Conservation (phyloP, 1,284 basidiomycete species). For the Uromyces viciae-fabae region DNA sequence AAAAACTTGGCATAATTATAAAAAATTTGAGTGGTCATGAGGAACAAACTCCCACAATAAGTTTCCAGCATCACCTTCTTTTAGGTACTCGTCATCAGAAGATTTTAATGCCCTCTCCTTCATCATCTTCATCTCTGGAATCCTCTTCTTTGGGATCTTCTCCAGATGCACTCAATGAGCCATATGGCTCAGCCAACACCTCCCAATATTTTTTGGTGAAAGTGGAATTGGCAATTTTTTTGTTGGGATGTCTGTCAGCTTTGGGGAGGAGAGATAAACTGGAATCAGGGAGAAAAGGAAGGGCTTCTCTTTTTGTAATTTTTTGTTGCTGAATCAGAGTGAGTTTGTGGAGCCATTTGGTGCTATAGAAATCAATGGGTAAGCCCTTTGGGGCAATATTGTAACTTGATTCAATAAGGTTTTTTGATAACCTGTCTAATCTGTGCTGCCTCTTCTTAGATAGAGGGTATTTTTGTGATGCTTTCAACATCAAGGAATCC, state of each 20-base stretch:
- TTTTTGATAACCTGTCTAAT: not conserved
- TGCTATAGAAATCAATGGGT: constrained; percentile 27
- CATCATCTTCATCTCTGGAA: not conserved
- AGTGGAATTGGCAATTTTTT: constrained; percentile 1
- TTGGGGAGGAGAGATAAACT: constrained; percentile 16
- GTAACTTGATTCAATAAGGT: not conserved
- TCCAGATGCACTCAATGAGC: not conserved
- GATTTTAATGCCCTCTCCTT: not conserved
- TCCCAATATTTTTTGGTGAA: constrained; percentile 33
- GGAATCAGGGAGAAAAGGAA: constrained; percentile 35
- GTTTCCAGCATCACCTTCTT: constrained; percentile 2
- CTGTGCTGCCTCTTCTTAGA: not conserved
- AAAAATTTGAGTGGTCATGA: no score
- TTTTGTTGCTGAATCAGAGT: constrained; percentile 6
- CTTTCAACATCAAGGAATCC: constrained; percentile 7
- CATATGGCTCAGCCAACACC: constrained; percentile 15
- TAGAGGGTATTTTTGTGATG: not conserved
- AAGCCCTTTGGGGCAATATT: constrained; percentile 8
- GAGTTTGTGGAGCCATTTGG: constrained; percentile 17
- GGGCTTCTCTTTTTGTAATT: not conserved
- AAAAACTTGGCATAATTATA: no score
- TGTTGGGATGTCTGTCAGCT: not conserved
- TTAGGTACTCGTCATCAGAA: not conserved
- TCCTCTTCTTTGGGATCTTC: constrained; percentile 8
- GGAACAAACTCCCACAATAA: not conserved